A percentile compares a stretch with the other conserved stretches of the same genome.
These are phyloP conservation scores for Stevia rebaudiana DNA, from an alignment of 140 eudicot species.

Conservation along the genomic window DNA sequence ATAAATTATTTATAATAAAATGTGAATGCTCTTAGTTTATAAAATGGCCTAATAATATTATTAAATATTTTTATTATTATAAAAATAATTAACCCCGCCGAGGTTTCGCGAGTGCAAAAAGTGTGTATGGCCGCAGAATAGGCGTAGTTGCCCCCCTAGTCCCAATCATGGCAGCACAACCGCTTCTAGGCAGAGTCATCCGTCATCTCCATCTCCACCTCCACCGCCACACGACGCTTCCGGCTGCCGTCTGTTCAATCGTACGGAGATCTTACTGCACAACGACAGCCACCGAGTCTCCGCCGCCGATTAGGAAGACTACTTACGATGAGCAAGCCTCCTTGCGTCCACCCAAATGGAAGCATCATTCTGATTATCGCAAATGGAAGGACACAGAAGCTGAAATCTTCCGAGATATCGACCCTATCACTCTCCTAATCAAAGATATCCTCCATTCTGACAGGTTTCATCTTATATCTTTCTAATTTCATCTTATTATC, in stretches of 20 bases:
- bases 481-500: neutral
- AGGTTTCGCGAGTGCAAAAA: conserved; percentile 16
- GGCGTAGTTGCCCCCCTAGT: conserved; percentile 9
- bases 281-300: conserved; percentile 34
- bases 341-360: conserved; percentile 30
- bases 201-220: conserved; percentile 53
- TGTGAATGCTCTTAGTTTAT: too few relatives aligned
- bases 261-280: conserved; percentile 32
- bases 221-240: conserved; percentile 31
- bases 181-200: conserved; percentile 38
- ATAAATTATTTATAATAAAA: too few relatives aligned
- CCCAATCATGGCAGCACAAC: conserved; percentile 57
- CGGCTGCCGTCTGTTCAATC: conserved; percentile 24
- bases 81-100: neutral
- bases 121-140: conserved; percentile 10
- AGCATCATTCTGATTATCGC: conserved; percentile 52
- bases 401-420: conserved; percentile 50
- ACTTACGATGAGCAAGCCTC: conserved; percentile 21
- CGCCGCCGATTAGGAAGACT: conserved; percentile 26
- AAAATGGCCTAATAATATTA: too few relatives aligned
- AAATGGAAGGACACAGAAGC: conserved; percentile 73
- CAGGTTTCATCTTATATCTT: conserved; percentile 36
- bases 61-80: too few relatives aligned
- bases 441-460: conserved; percentile 75
- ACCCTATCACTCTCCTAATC: conserved; percentile 41